phyloP scores from a whole-genome alignment of 2,329 filamentous ascomycete genomes.

The Orbilia javanica region DNA sequence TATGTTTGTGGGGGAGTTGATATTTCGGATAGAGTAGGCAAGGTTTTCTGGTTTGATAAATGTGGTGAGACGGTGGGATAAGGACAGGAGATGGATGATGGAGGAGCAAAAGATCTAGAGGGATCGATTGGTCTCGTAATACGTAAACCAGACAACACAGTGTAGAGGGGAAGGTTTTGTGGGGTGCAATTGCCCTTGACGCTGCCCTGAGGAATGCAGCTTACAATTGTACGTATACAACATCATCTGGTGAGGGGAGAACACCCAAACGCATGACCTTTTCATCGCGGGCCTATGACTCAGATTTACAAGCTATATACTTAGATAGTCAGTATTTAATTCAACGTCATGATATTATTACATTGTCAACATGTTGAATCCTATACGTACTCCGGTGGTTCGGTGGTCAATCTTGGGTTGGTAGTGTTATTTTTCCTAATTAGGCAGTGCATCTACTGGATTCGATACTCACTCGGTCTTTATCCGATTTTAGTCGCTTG shows the following conservation, averaged over 20 bases:
- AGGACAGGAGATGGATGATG: background rate
- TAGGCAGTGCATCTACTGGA: background rate
- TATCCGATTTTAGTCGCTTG: background rate
- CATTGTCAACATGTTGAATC: no score
- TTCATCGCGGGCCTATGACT: background rate
- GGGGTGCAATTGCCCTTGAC: no score
- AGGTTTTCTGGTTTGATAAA: background rate
- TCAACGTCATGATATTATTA: no score
- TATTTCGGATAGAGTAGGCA: background rate
- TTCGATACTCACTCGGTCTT: slow-evolving; percentile 1
- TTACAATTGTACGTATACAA: no score
- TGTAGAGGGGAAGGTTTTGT: no score
- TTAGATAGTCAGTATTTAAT: no score
- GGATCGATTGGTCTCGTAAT: no score
- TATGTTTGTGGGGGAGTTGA: background rate
- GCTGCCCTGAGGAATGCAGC: no score
- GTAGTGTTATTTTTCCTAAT: background rate
- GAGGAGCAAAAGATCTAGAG: no score
- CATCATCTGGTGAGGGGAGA: no score
- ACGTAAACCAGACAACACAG: no score
- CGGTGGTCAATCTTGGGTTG: background rate
- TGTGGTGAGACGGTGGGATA: background rate
- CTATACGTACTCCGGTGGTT: background rate
- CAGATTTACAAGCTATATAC: background rate
- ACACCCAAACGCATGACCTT: no score